Evolutionary conservation across 106 monocot genomes (phyloP).

Genomic region (Vanilla planifolia): DNA sequence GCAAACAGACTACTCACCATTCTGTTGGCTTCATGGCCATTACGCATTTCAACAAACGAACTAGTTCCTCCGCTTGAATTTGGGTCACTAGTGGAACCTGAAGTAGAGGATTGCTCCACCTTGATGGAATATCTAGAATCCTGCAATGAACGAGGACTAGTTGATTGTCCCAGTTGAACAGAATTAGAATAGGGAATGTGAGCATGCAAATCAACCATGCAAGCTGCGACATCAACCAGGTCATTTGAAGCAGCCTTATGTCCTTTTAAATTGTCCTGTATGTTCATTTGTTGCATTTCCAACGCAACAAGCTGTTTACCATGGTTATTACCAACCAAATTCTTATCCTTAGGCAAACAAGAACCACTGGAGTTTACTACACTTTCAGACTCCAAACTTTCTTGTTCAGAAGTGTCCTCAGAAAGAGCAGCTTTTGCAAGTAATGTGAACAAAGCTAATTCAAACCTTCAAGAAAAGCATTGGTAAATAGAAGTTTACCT

Average conservation of each 20-base stretch:
- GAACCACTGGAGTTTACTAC: slow-evolving; percentile 11
- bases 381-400: slow-evolving; percentile 24
- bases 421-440: slow-evolving; percentile 58
- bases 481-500: neutral
- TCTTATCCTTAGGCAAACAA: slow-evolving; percentile 32
- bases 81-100: slow-evolving; percentile 19
- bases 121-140: slow-evolving; percentile 32
- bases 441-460: slow-evolving; percentile 70
- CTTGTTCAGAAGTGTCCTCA: slow-evolving; percentile 42
- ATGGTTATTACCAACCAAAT: slow-evolving; percentile 12
- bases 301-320: slow-evolving; percentile 33
- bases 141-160: slow-evolving; percentile 13
- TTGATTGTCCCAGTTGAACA: slow-evolving; percentile 10
- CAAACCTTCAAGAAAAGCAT: slow-evolving; percentile 59
- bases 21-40: slow-evolving; percentile 31
- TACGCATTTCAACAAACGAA: slow-evolving; percentile 27
- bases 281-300: slow-evolving; percentile 35
- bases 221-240: slow-evolving; percentile 44
- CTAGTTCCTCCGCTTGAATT: slow-evolving; percentile 23
- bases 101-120: slow-evolving; percentile 13
- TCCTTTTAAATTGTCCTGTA: slow-evolving; percentile 40
- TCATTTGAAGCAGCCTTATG: slow-evolving; percentile 38
- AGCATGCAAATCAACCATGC: slow-evolving; percentile 26
- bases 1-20: slow-evolving; percentile 25
- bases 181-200: slow-evolving; percentile 29